A percentile compares a stretch with the other conserved stretches of the same genome.
Evolutionary conservation across 805 yeast genomes (phyloP).

Genomic region (Saturnispora sekii): DNA sequence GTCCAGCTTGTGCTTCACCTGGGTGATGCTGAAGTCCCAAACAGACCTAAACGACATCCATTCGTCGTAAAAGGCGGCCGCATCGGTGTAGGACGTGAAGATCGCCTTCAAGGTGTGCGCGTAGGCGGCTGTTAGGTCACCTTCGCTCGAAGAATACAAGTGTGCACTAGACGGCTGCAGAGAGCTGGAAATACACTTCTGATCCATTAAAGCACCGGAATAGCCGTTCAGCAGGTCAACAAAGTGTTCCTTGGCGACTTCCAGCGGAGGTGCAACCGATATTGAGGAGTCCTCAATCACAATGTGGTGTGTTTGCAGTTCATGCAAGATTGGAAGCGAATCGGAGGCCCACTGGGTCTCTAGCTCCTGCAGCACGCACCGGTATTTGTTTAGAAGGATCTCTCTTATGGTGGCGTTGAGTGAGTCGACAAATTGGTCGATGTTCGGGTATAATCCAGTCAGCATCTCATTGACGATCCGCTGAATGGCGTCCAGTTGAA

Average conservation of each 20-base stretch:
- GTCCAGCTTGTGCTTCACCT: slow-evolving; percentile 29
- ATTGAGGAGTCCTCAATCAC: slow-evolving; percentile 30
- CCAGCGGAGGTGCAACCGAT: slow-evolving; percentile 32
- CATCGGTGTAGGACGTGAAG: background rate
- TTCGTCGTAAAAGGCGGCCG: background rate
- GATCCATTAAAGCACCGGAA: slow-evolving; percentile 19
- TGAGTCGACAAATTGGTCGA: slow-evolving; percentile 23
- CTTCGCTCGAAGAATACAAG: background rate
- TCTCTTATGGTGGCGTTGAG: slow-evolving; percentile 28
- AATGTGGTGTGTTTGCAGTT: slow-evolving; percentile 25
- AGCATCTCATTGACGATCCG: background rate
- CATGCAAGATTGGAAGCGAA: slow-evolving; percentile 11
- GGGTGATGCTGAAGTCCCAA: slow-evolving; percentile 45
- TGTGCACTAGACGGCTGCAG: background rate
- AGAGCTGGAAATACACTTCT: slow-evolving; percentile 15
- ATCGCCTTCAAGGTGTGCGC: background rate
- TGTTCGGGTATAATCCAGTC: slow-evolving; percentile 16
- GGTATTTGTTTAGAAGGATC: slow-evolving; percentile 24
- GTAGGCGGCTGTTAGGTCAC: background rate
- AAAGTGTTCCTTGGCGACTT: slow-evolving; percentile 26
- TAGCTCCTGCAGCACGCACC: slow-evolving; percentile 8
- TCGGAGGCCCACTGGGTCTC: slow-evolving; percentile 14
- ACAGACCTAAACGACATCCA: slow-evolving; percentile 52
- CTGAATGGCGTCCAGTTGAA: background rate
- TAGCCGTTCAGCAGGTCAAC: slow-evolving; percentile 20